Evolutionary conservation across 192 early-diverging fungal genomes (phyloP).

Genomic region (Coemansia sp.): DNA sequence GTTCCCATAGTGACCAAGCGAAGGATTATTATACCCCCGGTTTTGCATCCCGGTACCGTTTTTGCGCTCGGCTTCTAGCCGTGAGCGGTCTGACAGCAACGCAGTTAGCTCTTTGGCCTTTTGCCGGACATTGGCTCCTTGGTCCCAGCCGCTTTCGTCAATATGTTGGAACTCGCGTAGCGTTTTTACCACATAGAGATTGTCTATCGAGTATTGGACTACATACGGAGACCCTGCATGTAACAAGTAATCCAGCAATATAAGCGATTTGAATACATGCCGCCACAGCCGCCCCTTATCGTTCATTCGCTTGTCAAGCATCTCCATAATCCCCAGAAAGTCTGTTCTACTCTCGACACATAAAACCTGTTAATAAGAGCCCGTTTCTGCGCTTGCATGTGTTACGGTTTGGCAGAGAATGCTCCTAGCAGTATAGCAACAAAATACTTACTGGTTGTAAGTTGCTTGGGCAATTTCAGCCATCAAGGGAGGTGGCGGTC

Average conservation of each 20-base stretch:
- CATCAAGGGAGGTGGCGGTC: constrained; percentile 75
- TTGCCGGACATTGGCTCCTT: constrained; percentile 90
- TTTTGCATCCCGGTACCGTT: constrained; percentile 55
- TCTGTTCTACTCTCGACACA: constrained; percentile 58
- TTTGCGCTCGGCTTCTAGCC: constrained; percentile 72
- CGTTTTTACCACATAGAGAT: constrained; percentile 92
- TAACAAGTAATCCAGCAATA: constrained; percentile 81
- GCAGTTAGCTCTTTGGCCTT: constrained; percentile 88
- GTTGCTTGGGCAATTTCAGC: constrained; percentile 82
- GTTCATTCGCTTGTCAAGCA: constrained; percentile 95
- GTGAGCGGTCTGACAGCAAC: constrained; percentile 73
- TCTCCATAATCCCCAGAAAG: constrained; percentile 96
- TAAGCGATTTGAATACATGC: constrained; percentile 94
- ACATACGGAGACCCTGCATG: constrained; percentile 82
- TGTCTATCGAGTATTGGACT: constrained; percentile 82
- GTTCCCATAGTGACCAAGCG: constrained; percentile 18
- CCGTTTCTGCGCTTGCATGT: no score
- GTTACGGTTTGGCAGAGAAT: no score
- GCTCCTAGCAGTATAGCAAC: no score
- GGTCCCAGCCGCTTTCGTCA: constrained; percentile 88
- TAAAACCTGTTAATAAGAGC: constrained; percentile 10
- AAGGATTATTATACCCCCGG: constrained; percentile 35
- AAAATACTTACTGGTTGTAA: constrained; percentile 72
- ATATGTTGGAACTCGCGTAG: constrained; percentile 95
- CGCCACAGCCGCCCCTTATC: constrained; percentile 98